Evolutionary conservation across 805 yeast genomes (phyloP).

Genomic region (Phaffomyces opuntiae): DNA sequence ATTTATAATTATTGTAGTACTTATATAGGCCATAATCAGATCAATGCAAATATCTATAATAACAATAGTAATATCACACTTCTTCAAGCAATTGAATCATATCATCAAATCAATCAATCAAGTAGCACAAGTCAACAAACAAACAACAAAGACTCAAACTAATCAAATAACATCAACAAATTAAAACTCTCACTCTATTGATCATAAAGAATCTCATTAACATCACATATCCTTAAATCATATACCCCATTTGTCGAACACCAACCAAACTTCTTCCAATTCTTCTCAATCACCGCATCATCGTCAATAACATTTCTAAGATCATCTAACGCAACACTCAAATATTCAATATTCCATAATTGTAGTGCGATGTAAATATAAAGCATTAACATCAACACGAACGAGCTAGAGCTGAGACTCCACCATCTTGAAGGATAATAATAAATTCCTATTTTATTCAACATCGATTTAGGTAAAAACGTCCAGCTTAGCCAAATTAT

Average conservation of each 20-base stretch:
- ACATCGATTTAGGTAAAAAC: constrained; percentile 51
- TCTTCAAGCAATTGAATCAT: too few relatives aligned
- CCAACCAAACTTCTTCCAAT: constrained; percentile 35
- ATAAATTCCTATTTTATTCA: constrained; percentile 47
- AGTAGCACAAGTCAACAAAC: too few relatives aligned
- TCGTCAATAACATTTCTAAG: constrained; percentile 63
- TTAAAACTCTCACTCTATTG: not conserved
- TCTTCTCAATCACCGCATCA: constrained; percentile 28
- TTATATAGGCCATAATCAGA: too few relatives aligned
- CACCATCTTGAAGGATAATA: constrained; percentile 90
- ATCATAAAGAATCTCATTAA: constrained; percentile 55
- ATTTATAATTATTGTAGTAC: too few relatives aligned
- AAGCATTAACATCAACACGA: constrained; percentile 61
- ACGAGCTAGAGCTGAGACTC: constrained; percentile 76
- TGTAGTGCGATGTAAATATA: constrained; percentile 67
- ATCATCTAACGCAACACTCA: constrained; percentile 53
- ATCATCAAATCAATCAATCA: too few relatives aligned
- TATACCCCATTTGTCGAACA: constrained; percentile 75
- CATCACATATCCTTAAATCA: constrained; percentile 72
- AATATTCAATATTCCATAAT: constrained; percentile 68
- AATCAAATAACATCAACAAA: not conserved
- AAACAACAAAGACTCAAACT: too few relatives aligned
- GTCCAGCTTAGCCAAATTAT: constrained; percentile 68
- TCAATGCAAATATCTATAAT: too few relatives aligned
- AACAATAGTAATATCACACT: too few relatives aligned